Evolutionary conservation across 2,329 filamentous ascomycete genomes (phyloP), one percentile per base, ranked within the genome.

Genomic region (Fusarium proliferatum): DNA sequence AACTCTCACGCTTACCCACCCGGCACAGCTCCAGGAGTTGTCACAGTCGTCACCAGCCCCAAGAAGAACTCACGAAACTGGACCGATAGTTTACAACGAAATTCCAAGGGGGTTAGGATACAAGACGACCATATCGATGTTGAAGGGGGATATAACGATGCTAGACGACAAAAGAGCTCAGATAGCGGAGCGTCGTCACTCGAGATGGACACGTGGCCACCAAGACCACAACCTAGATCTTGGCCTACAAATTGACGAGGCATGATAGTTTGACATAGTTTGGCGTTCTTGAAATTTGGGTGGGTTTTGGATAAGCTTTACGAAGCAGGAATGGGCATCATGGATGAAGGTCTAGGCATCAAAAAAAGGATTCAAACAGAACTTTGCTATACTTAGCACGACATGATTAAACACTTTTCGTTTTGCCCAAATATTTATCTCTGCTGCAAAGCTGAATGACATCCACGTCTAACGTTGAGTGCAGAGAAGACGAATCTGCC

Each of bases 121-220:
- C 43, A 70, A 16, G 76, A 78, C n/a, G 74, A 78, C 13, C 70
- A 77, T 21, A 71, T 76, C 39, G 76, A 78, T 33, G 34, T 76
- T 7, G 76, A 78, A 39, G 34, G 45, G 9, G 71, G 69, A 2
- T 76, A 67, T 21, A 63, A 61, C 17, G 62, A 69, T 19, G 26
- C 63, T 19, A 64, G 63, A 43, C 69, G 52, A 19, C 68, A 75
- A 21, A 77, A 77, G 60, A 67, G 71, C 43, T 57, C 58, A 19
- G 61, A 74, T 19, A 76, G 73, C 13, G 69, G 63, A 23, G 51
- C 48, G 17, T 77, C 76, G 11, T 74, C 71, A 19, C 60, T 78
- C 23, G 76, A 78, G 61, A 70, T 78, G 75, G 64, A 75, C 17
- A 63, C 75, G 21, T 78, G 75, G 76, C 68, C 74, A 15, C 57